Conservation (phyloP, 768 basidiomycete genomes). For the Leccinum ochraceum region DNA sequence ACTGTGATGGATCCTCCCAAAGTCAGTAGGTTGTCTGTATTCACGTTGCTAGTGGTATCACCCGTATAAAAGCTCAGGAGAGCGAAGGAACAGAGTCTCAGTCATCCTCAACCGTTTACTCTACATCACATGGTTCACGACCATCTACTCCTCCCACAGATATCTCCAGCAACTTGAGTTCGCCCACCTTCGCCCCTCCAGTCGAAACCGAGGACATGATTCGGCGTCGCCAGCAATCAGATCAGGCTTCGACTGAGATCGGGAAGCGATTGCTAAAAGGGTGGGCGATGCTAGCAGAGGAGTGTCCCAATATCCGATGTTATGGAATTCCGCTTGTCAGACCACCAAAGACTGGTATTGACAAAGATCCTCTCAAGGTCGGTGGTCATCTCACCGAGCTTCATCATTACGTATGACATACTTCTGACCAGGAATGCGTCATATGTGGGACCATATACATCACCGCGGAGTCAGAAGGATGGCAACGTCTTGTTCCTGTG, state of each 20-base stretch:
- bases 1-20: conserved; percentile 49
- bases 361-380: conserved; percentile 69
- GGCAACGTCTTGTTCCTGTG: conserved; percentile 43
- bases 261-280: conserved; percentile 76
- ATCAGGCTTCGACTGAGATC: conserved; percentile 76
- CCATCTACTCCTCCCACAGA: conserved; percentile 82
- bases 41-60: conserved; percentile 6
- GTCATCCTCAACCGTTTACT: conserved; percentile 44
- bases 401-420: conserved; percentile 4
- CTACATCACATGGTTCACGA: conserved; percentile 55
- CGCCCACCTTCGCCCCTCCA: conserved; percentile 64
- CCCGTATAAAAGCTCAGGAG: conserved; percentile 14
- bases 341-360: conserved; percentile 62
- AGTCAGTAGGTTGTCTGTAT: conserved; percentile 28
- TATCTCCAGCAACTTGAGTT: conserved; percentile 58
- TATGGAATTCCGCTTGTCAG: conserved; percentile 84
- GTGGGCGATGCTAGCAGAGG: conserved; percentile 90
- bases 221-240: conserved; percentile 77
- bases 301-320: conserved; percentile 70
- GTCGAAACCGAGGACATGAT: conserved; percentile 64
- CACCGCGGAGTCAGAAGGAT: conserved; percentile 54
- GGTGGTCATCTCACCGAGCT: conserved; percentile 15
- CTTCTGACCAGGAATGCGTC: conserved; percentile 68
- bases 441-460: conserved; percentile 67
- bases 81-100: conserved; percentile 29